A percentile compares a stretch with the other conserved stretches of the same genome.
Evolutionary conservation across 1,139 yeast species (phyloP).

Genomic region (Debaryomycetaceae sp.): DNA sequence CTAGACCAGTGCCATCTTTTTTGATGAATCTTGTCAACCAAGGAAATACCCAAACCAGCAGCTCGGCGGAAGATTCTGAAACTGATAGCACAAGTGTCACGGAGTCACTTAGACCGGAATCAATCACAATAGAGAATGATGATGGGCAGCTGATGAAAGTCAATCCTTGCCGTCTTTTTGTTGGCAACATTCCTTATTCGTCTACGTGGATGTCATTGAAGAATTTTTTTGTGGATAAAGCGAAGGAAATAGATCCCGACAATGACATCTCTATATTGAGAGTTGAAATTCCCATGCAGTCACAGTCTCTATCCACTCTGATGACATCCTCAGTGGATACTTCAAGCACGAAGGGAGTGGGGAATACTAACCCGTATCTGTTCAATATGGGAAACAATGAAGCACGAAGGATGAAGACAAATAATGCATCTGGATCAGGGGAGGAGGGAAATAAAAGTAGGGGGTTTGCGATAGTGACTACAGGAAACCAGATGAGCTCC

Average conservation of each 20-base stretch:
- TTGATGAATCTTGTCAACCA: constrained; percentile 25
- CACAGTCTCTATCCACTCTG: not conserved
- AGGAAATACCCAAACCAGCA: not conserved
- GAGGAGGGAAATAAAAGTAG: constrained; percentile 25
- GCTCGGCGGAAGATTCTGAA: not conserved
- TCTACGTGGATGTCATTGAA: constrained; percentile 57
- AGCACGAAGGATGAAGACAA: not conserved
- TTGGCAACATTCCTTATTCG: constrained; percentile 57
- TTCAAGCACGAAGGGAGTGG: not conserved
- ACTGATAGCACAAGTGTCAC: constrained; percentile 1
- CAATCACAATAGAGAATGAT: constrained; percentile 20
- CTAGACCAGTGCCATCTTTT: constrained; percentile 26
- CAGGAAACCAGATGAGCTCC: constrained; percentile 48
- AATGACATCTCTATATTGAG: constrained; percentile 34
- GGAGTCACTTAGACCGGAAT: constrained; percentile 8
- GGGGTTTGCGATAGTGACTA: constrained; percentile 67
- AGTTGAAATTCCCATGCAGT: constrained; percentile 55
- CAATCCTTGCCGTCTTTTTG: constrained; percentile 41
- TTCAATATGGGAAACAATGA: not conserved
- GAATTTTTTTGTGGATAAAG: constrained; percentile 37
- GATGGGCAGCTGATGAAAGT: constrained; percentile 31
- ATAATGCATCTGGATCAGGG: constrained; percentile 1
- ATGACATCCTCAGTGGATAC: not conserved
- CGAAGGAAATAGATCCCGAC: constrained; percentile 29
- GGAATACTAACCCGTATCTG: not conserved